Evolutionary conservation across 2,329 filamentous ascomycete species (phyloP).

Genomic region (Fusarium mangiferae): DNA sequence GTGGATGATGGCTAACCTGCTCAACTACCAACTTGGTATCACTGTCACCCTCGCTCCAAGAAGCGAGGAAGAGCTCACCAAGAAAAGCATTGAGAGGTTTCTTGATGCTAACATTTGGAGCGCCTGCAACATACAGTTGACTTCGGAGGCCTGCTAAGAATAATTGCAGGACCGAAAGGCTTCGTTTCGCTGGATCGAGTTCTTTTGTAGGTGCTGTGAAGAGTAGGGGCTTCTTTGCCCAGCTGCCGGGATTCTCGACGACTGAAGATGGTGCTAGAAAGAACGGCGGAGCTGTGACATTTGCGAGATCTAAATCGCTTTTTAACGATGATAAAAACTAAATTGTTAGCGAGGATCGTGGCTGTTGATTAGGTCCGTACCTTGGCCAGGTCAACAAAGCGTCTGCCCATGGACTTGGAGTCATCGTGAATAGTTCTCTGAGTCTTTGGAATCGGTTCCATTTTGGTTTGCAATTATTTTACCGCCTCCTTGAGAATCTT

Average conservation of each 20-base stretch:
- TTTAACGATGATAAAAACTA: constrained; percentile 48
- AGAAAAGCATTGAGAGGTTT: constrained; percentile 65
- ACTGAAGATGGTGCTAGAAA: constrained; percentile 61
- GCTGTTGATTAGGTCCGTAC: background rate
- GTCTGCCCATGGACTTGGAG: constrained; percentile 25
- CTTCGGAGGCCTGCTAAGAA: constrained; percentile 58
- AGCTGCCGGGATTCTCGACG: constrained; percentile 62
- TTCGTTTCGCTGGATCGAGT: constrained; percentile 53
- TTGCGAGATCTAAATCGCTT: constrained; percentile 58
- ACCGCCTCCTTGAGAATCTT: accelerated
- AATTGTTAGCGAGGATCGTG: background rate
- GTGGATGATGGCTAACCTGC: constrained; percentile 65
- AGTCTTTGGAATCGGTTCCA: constrained; percentile 17
- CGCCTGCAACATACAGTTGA: constrained; percentile 60
- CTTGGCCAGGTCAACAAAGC: constrained; percentile 31
- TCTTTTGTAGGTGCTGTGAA: constrained; percentile 61
- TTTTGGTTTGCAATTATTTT: background rate
- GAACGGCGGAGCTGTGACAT: constrained; percentile 62
- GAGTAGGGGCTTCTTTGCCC: constrained; percentile 59
- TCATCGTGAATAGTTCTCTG: constrained; percentile 25
- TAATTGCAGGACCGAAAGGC: constrained; percentile 59
- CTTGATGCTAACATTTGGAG: constrained; percentile 59
- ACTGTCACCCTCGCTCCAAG: constrained; percentile 47
- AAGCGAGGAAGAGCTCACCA: constrained; percentile 60
- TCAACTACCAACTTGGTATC: constrained; percentile 52